Conservation (phyloP, 2,329 filamentous ascomycete species). For the Fusarium pseudonygamai region DNA sequence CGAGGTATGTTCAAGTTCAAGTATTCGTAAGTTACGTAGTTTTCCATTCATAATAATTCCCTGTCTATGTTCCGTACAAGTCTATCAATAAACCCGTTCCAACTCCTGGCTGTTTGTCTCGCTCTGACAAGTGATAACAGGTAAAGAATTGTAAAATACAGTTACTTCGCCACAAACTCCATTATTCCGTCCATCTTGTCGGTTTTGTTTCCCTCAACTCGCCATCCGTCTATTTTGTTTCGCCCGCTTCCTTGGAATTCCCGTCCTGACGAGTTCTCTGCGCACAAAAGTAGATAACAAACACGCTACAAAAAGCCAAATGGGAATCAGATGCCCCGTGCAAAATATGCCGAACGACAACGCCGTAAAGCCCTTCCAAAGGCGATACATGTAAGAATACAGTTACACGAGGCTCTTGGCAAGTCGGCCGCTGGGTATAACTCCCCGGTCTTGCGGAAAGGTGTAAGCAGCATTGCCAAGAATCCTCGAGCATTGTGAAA, state of each 20-base stretch:
- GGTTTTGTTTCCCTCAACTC: conserved; percentile 14
- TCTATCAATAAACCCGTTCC: conserved; percentile 24
- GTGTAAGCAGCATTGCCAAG: conserved; percentile 15
- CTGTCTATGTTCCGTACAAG: conserved; percentile 27
- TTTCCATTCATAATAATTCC: conserved; percentile 8
- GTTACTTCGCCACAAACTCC: conserved; percentile 16
- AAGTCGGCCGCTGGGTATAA: conserved; percentile 16
- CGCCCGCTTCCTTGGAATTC: conserved; percentile 6
- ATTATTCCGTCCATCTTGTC: conserved; percentile 15
- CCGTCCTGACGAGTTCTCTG: conserved; percentile 24
- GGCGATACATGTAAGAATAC: conserved; percentile 28
- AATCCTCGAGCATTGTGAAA: conserved; percentile 7
- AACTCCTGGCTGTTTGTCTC: conserved; percentile 3
- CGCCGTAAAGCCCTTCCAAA: conserved; percentile 16
- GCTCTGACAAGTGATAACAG: conserved; percentile 1
- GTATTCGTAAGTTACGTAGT: neutral
- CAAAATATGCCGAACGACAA: conserved; percentile 27
- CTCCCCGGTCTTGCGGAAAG: conserved; percentile 10
- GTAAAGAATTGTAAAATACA: conserved; percentile 26
- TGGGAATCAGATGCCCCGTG: conserved; percentile 14
- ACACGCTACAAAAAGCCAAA: conserved; percentile 22
- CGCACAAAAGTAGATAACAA: conserved; percentile 15
- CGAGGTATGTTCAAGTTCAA: neutral
- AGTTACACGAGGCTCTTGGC: conserved; percentile 20
- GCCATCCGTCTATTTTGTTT: conserved; percentile 34